Conservation (phyloP, 208 protist genomes). For the Leishmania mexicana region DNA sequence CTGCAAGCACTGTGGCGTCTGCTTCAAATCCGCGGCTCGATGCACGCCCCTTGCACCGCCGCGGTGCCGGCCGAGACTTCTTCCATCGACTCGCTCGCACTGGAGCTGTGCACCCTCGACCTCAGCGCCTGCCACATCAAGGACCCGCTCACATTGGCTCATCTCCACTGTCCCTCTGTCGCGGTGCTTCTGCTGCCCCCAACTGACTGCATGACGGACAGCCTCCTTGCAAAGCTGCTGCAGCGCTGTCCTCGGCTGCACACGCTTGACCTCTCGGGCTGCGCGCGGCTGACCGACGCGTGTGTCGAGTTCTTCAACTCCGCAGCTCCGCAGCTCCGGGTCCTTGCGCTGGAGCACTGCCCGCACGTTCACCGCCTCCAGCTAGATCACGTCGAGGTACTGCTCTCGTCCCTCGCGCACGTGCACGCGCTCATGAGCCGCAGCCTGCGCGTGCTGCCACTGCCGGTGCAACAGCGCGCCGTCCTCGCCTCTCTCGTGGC, state of each 20-base stretch:
- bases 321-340: constrained; percentile 1
- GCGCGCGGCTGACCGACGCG: constrained; percentile 10
- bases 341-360: constrained; percentile 15
- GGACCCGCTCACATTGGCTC: constrained; percentile 2
- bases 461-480: constrained; percentile 10
- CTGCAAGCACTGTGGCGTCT: constrained; percentile 8
- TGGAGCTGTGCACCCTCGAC: constrained; percentile 8
- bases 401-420: constrained; percentile 12
- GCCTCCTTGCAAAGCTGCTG: constrained; percentile 8
- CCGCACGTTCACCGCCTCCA: constrained; percentile 14
- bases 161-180: constrained; percentile 11
- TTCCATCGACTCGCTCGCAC: background rate
- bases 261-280: constrained; percentile 15
- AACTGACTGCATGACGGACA: constrained; percentile 13
- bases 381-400: constrained; percentile 5
- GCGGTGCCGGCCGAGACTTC: background rate
- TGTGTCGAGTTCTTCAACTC: constrained; percentile 7
- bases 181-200: constrained; percentile 9
- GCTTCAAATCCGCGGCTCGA: background rate
- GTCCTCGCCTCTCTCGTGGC: constrained; percentile 5
- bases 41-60: background rate
- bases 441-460: constrained; percentile 10
- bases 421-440: constrained; percentile 4
- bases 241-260: constrained; percentile 12
- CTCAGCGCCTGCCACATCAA: constrained; percentile 8